These are phyloP conservation scores for Beta vulgaris DNA, from an alignment of 148 eudicot genomes.

Conservation along the genomic window DNA sequence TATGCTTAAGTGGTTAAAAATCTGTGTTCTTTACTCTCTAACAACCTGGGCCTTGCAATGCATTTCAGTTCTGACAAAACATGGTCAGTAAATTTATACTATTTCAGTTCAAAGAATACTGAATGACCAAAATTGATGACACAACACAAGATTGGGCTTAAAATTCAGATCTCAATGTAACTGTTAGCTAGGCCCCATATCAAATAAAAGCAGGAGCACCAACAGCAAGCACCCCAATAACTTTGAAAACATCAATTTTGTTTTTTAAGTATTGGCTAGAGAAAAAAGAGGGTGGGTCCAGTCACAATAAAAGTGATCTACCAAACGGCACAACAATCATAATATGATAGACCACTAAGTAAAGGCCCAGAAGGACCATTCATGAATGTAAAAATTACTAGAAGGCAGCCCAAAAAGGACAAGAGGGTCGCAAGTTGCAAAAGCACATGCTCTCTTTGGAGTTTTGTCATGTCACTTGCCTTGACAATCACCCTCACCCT, in stretches of 20 bases:
- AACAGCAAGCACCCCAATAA: constrained; percentile 15
- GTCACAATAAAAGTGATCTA: constrained; percentile 29
- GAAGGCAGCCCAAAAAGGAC: constrained; percentile 12
- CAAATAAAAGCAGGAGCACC: constrained; percentile 5
- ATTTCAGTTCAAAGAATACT: neutral
- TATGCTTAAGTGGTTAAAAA: neutral
- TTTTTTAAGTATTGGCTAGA: constrained; percentile 10
- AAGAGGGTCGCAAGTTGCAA: constrained; percentile 21
- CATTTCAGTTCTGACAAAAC: neutral
- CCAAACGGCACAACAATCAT: constrained; percentile 35
- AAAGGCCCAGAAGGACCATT: constrained; percentile 13
- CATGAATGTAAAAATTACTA: constrained; percentile 1
- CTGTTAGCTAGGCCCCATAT: constrained; percentile 20
- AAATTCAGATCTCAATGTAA: neutral
- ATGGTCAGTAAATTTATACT: too few species aligned
- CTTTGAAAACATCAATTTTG: too few species aligned
- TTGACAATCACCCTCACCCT: neutral
- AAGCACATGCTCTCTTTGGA: constrained; percentile 14
- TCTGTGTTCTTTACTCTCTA: neutral
- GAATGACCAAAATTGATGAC: neutral
- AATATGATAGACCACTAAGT: neutral
- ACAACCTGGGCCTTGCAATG: neutral
- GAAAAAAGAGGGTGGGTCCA: constrained; percentile 13
- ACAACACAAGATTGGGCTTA: neutral
- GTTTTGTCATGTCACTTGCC: neutral